Conservation (phyloP, 306 rosid species). For the Acacia melanoxylon region DNA sequence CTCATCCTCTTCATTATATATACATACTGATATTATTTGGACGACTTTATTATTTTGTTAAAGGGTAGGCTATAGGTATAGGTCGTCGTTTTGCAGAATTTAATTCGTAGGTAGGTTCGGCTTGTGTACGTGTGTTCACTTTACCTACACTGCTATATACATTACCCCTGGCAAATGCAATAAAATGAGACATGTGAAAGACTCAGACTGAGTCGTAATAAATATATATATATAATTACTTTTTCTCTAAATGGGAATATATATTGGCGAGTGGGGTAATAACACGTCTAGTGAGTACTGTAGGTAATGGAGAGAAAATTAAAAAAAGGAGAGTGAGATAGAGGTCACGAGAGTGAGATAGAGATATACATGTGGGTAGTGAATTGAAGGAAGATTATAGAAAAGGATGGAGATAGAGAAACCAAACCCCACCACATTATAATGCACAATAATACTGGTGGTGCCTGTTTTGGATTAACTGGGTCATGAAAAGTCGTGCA, state of each 20-base stretch:
- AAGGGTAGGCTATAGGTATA: conserved; percentile 3
- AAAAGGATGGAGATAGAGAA: background rate
- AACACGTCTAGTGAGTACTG: background rate
- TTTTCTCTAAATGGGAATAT: background rate
- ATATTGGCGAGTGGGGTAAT: conserved; percentile 1
- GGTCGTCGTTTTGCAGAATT: conserved; percentile 25
- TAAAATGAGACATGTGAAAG: background rate
- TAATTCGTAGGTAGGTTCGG: conserved; percentile 10
- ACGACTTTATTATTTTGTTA: background rate
- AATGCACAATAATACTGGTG: background rate
- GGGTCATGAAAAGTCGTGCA: conserved; percentile 13
- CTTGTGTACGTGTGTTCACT: conserved; percentile 2
- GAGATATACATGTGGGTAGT: background rate
- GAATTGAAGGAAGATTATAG: background rate
- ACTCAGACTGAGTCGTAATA: background rate
- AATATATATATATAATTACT: background rate
- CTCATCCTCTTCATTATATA: background rate
- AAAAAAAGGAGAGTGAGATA: background rate
- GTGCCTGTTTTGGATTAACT: background rate
- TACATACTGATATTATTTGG: background rate
- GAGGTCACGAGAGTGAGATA: conserved; percentile 17
- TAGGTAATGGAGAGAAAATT: background rate
- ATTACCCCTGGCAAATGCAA: background rate
- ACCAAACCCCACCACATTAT: conserved; percentile 10
- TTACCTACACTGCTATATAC: background rate